Evolutionary conservation across 2,329 filamentous ascomycete species (phyloP).

Genomic region (Alternaria sp.): DNA sequence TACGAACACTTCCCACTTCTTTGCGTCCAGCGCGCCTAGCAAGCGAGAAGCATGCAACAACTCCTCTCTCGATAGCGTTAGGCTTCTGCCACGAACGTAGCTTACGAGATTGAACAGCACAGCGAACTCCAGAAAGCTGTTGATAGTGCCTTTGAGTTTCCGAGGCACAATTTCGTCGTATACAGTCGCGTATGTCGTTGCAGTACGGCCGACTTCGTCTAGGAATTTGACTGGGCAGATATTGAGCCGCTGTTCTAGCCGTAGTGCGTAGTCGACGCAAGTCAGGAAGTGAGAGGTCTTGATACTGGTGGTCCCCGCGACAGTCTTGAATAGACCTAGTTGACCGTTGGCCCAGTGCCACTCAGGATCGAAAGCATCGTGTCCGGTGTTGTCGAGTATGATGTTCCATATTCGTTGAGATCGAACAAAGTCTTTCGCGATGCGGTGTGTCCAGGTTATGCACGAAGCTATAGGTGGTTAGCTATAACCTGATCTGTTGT

Average conservation of each 20-base stretch:
- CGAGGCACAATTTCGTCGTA: not conserved
- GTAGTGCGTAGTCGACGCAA: not conserved
- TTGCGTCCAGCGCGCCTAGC: not conserved
- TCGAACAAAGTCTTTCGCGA: constrained; percentile 19
- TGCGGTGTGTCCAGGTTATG: constrained; percentile 18
- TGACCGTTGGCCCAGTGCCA: constrained; percentile 5
- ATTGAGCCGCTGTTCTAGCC: not conserved
- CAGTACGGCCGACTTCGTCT: not conserved
- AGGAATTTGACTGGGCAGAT: not conserved
- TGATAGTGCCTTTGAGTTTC: not conserved
- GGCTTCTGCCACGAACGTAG: not conserved
- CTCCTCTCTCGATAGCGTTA: not conserved
- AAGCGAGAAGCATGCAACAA: not conserved
- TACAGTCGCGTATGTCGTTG: not conserved
- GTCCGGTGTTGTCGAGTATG: not conserved
- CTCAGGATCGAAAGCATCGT: not conserved
- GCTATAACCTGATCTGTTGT: not conserved
- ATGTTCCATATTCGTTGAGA: not conserved
- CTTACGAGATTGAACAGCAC: not conserved
- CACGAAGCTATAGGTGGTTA: not conserved
- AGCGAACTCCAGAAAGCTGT: not conserved
- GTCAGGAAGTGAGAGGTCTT: not conserved
- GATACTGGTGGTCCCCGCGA: not conserved
- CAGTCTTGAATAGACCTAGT: not conserved
- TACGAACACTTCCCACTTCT: not conserved